Evolutionary conservation across 192 early-diverging fungal species (phyloP), one percentile per base, ranked within the genome.

Genomic region (Dissophora ornata): DNA sequence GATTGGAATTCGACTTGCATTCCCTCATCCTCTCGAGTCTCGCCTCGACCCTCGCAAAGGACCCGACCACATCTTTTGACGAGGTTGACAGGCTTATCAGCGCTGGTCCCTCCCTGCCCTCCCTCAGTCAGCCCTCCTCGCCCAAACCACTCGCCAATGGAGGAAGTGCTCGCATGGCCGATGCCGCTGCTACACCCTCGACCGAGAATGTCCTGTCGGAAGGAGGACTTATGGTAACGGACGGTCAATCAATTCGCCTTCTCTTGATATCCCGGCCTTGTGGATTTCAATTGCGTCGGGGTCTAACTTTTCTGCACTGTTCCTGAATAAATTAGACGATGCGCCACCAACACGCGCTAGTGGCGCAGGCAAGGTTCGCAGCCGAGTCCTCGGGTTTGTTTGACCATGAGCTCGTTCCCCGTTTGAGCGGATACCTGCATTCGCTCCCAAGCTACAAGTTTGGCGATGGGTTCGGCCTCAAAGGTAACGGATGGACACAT

Each of bases 1-100:
- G 85, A 12, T 56, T 87, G 28, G 82, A 86, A 32, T 67, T 81
- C 58, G 85, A 88, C 57, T 69, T 88, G 56, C 86, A 86, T 58
- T 67, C 79, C 26, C 82, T 80, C 41, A 84, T 88, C 29, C 57
- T 88, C 12, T 70, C 79, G 51, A 79, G 75, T 15, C 69, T 88
- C 25, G 81, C 84, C 44, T 80, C 82, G 50, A 81, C 83, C 12
- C 60, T 83, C 51, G 84, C 82, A 24, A 78, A 81, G 53, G 79
- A 78, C 32, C 48, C 71, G 36, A 62, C 82, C 19, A 85, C 84
- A 5, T 74, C 81, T 2, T 47, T 61, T 8, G 68, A 81, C 11
- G 85, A 84, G 67, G 60, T 86, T 15, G 50, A 71, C 38, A 67
- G 73, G n/a, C 63, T 85, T 21, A 56, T 82, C 22, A 57, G 56